Evolutionary conservation across 768 basidiomycete genomes (phyloP).

Genomic region (Megacollybia marginata): DNA sequence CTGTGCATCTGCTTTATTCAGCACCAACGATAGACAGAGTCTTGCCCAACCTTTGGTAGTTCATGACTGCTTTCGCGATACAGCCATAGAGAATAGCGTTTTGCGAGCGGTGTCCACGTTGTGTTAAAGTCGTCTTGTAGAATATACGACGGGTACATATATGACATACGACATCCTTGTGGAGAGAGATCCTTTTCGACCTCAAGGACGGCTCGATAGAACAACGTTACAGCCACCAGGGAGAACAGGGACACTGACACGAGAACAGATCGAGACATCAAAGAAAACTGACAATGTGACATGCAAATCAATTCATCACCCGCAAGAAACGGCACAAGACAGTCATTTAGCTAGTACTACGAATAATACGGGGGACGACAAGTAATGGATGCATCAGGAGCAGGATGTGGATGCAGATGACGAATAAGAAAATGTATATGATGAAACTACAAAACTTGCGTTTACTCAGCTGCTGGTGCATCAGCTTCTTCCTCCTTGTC

Average conservation of each 20-base stretch:
- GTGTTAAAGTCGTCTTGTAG: conserved; percentile 60
- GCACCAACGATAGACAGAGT: no score
- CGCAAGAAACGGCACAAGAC: not conserved
- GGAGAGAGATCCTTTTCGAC: conserved; percentile 56
- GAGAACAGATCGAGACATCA: not conserved
- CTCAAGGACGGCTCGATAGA: conserved; percentile 37
- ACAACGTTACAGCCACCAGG: conserved; percentile 20
- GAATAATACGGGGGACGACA: not conserved
- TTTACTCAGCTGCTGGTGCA: conserved; percentile 60
- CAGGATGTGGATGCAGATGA: conserved; percentile 5
- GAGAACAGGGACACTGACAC: not conserved
- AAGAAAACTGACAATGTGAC: not conserved
- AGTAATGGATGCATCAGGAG: not conserved
- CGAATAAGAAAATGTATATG: conserved; percentile 3
- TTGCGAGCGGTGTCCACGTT: conserved; percentile 64
- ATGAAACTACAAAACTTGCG: conserved; percentile 8
- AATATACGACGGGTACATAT: conserved; percentile 89
- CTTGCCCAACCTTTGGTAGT: conserved; percentile 39
- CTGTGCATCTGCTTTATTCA: conserved; percentile 5
- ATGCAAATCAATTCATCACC: not conserved
- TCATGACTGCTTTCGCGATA: conserved; percentile 92
- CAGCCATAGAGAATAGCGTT: conserved; percentile 78
- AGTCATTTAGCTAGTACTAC: not conserved
- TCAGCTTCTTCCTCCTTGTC: conserved; percentile 69
- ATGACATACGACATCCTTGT: conserved; percentile 94